Percentiles rank a stretch among this genome's conserved stretches.
phyloP scores from a whole-genome alignment of 139 green algal species.

The Chlorella sp. region DNA sequence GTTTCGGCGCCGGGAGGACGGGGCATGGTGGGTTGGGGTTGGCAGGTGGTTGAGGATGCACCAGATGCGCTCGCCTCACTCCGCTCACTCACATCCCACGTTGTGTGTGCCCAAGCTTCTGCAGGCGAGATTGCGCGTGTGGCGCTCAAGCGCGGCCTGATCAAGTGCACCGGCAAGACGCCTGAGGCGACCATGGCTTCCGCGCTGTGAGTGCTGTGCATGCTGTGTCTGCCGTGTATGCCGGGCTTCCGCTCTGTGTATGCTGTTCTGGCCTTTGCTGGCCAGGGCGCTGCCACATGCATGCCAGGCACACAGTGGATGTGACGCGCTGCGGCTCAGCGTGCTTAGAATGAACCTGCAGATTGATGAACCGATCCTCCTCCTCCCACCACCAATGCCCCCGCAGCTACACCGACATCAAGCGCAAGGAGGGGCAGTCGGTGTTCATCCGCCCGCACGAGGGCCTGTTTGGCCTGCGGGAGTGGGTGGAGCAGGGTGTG shows the following conservation, averaged over 20 bases:
- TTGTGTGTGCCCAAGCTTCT: too few species aligned
- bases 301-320: too few species aligned
- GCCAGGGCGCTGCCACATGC: too few species aligned
- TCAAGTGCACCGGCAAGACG: constrained; percentile 81
- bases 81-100: too few species aligned
- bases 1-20: neutral
- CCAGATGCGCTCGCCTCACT: neutral
- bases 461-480: constrained; percentile 83
- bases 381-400: too few species aligned
- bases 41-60: neutral
- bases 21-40: neutral
- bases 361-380: too few species aligned
- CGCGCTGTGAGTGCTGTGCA: constrained; percentile 47
- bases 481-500: constrained; percentile 76
- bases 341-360: too few species aligned
- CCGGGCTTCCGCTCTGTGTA: too few species aligned
- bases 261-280: too few species aligned
- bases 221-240: too few species aligned
- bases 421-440: constrained; percentile 70
- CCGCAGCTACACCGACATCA: constrained; percentile 84
- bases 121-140: constrained; percentile 59
- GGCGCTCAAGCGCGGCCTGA: constrained; percentile 66
- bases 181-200: constrained; percentile 89
- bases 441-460: constrained; percentile 82
- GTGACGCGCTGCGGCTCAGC: too few species aligned